Conservation (phyloP, 371 early-diverging fungal genomes). For the Mycotypha africana region DNA sequence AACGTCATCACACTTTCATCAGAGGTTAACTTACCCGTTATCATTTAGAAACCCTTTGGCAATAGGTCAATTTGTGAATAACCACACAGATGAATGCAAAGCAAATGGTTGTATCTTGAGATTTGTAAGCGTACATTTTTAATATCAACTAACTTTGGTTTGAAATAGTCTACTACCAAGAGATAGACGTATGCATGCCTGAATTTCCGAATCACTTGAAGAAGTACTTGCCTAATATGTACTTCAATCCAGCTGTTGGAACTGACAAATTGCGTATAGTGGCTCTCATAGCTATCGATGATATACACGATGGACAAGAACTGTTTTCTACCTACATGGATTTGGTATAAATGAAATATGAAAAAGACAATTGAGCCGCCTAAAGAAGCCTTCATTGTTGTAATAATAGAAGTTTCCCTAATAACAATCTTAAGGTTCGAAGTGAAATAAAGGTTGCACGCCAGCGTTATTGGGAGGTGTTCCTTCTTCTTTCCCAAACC, state of each 20-base stretch:
- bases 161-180: conserved; percentile 49
- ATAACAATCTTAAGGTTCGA: no score
- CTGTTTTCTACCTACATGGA: conserved; percentile 53
- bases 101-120: conserved; percentile 34
- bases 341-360: conserved; percentile 15
- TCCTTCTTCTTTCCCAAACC: no score
- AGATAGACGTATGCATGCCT: conserved; percentile 44
- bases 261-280: conserved; percentile 27
- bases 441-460: no score
- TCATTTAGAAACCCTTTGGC: conserved; percentile 49
- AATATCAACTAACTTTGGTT: no score
- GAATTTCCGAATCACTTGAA: conserved; percentile 37
- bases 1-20: no score
- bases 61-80: conserved; percentile 54
- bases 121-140: no score
- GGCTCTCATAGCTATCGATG: conserved; percentile 34
- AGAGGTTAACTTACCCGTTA: no score
- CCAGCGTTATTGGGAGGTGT: no score
- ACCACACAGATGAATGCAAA: conserved; percentile 25
- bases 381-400: no score
- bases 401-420: no score
- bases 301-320: conserved; percentile 39
- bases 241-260: conserved; percentile 18
- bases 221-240: conserved; percentile 48
- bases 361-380: no score